Conservation (phyloP, 1,284 basidiomycete species). For the Cryptococcus sp. region DNA sequence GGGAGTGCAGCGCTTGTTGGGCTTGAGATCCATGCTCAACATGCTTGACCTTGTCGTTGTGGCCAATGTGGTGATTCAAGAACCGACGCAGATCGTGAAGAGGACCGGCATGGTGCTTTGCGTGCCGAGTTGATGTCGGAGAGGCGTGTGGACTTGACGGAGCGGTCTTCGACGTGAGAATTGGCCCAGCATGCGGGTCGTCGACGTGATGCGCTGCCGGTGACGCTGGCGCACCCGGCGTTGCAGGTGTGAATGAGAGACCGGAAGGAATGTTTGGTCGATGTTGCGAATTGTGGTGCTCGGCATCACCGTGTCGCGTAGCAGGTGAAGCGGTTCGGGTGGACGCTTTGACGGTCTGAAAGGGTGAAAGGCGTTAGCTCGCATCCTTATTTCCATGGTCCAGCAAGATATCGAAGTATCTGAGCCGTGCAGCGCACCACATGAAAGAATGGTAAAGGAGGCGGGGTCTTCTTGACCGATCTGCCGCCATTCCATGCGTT, state of each 20-base stretch:
- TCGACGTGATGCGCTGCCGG: constrained; percentile 6
- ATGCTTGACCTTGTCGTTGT: constrained; percentile 50
- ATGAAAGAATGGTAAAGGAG: too few species aligned
- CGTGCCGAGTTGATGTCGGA: constrained; percentile 49
- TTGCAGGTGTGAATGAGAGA: constrained; percentile 43
- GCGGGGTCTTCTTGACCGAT: too few species aligned
- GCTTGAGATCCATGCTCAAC: constrained; percentile 24
- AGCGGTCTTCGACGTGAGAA: constrained; percentile 32
- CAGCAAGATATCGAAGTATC: too few species aligned
- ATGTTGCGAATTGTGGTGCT: constrained; percentile 13
- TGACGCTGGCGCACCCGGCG: constrained; percentile 14
- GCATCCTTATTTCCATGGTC: background rate
- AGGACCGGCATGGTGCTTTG: constrained; percentile 59
- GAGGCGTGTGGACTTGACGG: constrained; percentile 46
- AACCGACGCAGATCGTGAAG: constrained; percentile 89
- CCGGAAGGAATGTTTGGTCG: constrained; percentile 34
- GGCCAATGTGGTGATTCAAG: constrained; percentile 81
- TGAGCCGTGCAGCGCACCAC: too few species aligned
- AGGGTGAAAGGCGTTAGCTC: background rate
- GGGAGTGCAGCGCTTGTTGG: constrained; percentile 22
- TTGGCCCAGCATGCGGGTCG: background rate
- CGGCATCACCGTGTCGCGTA: constrained; percentile 4
- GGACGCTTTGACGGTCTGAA: too few species aligned
- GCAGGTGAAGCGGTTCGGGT: constrained; percentile 4
- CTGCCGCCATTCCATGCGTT: too few species aligned